phyloP scores from a whole-genome alignment of 2,329 filamentous ascomycete genomes.

The Aspergillus pseudotamarii region DNA sequence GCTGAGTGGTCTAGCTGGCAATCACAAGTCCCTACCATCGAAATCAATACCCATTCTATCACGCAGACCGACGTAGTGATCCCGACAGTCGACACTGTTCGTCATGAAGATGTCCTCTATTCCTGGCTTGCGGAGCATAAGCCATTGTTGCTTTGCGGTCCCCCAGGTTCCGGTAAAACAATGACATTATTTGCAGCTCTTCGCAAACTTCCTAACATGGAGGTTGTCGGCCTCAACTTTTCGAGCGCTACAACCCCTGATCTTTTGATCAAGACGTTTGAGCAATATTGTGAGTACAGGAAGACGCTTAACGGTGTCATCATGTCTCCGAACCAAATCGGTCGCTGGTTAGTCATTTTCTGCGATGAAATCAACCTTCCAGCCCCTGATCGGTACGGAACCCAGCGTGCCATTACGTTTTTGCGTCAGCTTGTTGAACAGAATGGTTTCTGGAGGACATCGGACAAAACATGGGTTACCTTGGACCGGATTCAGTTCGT shows the following conservation, averaged over 20 bases:
- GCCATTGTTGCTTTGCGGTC: constrained; percentile 91
- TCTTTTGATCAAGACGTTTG: constrained; percentile 97
- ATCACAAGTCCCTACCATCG: constrained; percentile 87
- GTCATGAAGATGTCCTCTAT: constrained; percentile 98
- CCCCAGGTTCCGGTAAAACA: constrained; percentile 97
- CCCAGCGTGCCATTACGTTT: constrained; percentile 96
- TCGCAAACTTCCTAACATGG: constrained; percentile 96
- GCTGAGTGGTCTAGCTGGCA: constrained; percentile 94
- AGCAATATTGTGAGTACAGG: constrained; percentile 99
- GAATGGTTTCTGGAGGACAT: constrained; percentile 98
- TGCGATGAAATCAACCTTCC: constrained; percentile 99
- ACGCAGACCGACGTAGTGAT: constrained; percentile 99
- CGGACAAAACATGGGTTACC: constrained; percentile 96
- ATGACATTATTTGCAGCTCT: constrained; percentile 99
- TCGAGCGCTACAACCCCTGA: constrained; percentile 98
- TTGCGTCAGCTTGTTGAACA: constrained; percentile 96
- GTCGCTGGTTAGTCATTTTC: constrained; percentile 97
- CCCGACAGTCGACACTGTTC: constrained; percentile 93
- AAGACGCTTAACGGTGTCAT: constrained; percentile 97
- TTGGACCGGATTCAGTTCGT: constrained; percentile 98
- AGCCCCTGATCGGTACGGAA: constrained; percentile 95
- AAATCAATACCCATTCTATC: constrained; percentile 97
- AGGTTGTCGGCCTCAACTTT: constrained; percentile 98
- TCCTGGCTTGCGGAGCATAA: constrained; percentile 99
- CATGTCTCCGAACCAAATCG: constrained; percentile 93